Evolutionary conservation across 2,329 filamentous ascomycete species (phyloP).

Genomic region (Cadophora malorum): DNA sequence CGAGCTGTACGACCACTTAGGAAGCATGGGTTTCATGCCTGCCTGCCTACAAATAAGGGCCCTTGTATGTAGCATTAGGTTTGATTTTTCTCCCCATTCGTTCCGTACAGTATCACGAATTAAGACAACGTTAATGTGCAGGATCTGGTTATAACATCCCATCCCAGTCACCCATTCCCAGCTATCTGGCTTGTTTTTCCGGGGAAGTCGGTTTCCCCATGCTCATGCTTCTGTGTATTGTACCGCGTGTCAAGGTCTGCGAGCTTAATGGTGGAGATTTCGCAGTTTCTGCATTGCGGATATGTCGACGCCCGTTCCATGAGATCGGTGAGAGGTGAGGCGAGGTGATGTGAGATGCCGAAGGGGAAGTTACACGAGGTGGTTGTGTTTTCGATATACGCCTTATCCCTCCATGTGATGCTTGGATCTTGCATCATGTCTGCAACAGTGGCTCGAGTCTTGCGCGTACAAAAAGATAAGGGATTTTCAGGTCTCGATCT

Average conservation of each 20-base stretch:
- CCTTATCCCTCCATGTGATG: conserved; percentile 10
- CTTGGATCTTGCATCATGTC: conserved; percentile 7
- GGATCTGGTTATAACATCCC: background rate
- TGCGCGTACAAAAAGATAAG: background rate
- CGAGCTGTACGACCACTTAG: conserved; percentile 41
- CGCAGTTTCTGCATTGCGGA: conserved; percentile 21
- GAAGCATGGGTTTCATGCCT: conserved; percentile 36
- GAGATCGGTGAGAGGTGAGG: conserved; percentile 12
- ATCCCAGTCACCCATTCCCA: background rate
- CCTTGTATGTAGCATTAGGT: conserved; percentile 41
- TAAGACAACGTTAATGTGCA: conserved; percentile 24
- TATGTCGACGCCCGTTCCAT: conserved; percentile 29
- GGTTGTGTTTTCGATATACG: conserved; percentile 18
- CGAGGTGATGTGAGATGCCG: conserved; percentile 27
- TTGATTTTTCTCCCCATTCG: conserved; percentile 18
- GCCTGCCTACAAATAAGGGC: conserved; percentile 32
- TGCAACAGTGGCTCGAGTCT: conserved; percentile 17
- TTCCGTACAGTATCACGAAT: conserved; percentile 23
- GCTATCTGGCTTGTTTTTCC: background rate
- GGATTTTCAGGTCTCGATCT: background rate
- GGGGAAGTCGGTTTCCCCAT: conserved; percentile 1
- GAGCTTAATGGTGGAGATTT: conserved; percentile 6
- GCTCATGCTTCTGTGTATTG: background rate
- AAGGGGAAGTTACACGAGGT: conserved; percentile 22
- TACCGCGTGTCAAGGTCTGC: background rate